Evolutionary conservation across 306 rosid genomes (phyloP).

Genomic region (Dalbergia cultrata): DNA sequence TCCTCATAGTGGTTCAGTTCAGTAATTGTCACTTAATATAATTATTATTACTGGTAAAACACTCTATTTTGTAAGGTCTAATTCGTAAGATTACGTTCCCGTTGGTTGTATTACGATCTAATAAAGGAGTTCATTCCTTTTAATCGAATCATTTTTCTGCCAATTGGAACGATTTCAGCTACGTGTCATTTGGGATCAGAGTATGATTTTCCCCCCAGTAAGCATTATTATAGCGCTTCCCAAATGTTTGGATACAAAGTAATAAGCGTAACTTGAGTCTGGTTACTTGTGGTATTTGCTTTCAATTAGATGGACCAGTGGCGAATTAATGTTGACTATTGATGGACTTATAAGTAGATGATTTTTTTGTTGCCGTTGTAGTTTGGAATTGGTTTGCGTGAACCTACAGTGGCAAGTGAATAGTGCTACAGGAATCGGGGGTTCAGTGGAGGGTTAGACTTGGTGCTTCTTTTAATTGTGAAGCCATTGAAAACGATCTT

Average conservation of each 20-base stretch:
- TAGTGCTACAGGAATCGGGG: background rate
- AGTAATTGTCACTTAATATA: background rate
- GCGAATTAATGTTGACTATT: conserved; percentile 9
- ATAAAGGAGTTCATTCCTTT: background rate
- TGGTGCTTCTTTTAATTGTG: background rate
- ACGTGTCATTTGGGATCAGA: background rate
- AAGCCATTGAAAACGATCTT: background rate
- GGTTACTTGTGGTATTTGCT: background rate
- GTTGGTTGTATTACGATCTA: conserved; percentile 16
- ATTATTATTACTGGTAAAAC: background rate
- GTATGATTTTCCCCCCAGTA: background rate
- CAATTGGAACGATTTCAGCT: conserved; percentile 15
- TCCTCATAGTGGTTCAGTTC: background rate
- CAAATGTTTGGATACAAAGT: conserved; percentile 10
- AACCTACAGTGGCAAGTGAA: background rate
- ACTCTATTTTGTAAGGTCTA: background rate
- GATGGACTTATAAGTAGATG: conserved; percentile 22
- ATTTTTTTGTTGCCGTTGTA: background rate
- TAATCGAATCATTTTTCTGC: background rate
- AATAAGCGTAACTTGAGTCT: background rate
- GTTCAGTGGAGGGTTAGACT: background rate
- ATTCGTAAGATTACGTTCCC: background rate
- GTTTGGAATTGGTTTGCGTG: conserved; percentile 1
- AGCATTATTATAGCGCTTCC: background rate
- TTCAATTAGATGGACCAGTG: background rate